Percentiles rank a stretch among this genome's conserved stretches.
Conservation (phyloP, 768 basidiomycete species). For the Sistotremastrum suecicum region DNA sequence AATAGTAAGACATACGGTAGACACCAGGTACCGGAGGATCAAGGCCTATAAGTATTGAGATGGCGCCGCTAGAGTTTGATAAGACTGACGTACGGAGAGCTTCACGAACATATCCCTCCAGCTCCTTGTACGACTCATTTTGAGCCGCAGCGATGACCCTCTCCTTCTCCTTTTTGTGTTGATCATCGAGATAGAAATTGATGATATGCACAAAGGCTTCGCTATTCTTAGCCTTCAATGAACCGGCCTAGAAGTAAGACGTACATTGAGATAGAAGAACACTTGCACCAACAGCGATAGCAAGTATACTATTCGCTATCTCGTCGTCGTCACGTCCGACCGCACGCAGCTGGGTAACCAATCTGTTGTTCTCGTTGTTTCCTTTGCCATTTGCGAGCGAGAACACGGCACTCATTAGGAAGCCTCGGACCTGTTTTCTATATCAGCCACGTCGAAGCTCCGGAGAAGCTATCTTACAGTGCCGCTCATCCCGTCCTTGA, state of each 20-base stretch:
- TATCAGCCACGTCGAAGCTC: neutral
- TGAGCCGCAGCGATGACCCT: conserved; percentile 15
- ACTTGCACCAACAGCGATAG: conserved; percentile 50
- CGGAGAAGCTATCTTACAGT: neutral
- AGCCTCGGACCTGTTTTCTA: neutral
- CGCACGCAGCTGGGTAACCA: conserved; percentile 43
- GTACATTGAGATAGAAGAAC: conserved; percentile 59
- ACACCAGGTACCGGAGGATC: conserved; percentile 62
- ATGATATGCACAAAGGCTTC: conserved; percentile 52
- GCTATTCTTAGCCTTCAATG: neutral
- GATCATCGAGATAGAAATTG: conserved; percentile 46
- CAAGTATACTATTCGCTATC: conserved; percentile 55
- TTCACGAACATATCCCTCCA: conserved; percentile 51
- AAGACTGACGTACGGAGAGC: conserved; percentile 43
- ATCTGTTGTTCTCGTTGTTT: conserved; percentile 26
- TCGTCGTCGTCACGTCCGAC: conserved; percentile 44
- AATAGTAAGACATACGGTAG: conserved; percentile 30
- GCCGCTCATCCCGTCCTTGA: no score
- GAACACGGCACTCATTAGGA: neutral
- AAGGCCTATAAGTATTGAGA: conserved; percentile 31
- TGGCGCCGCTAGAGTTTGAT: conserved; percentile 3
- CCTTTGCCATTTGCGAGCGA: conserved; percentile 5
- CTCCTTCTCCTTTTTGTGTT: conserved; percentile 11
- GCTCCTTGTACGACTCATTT: conserved; percentile 22
- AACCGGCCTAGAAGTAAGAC: conserved; percentile 7